Evolutionary conservation across 495 filamentous ascomycete species (phyloP).

Genomic region (Lentithecium fluviatile): DNA sequence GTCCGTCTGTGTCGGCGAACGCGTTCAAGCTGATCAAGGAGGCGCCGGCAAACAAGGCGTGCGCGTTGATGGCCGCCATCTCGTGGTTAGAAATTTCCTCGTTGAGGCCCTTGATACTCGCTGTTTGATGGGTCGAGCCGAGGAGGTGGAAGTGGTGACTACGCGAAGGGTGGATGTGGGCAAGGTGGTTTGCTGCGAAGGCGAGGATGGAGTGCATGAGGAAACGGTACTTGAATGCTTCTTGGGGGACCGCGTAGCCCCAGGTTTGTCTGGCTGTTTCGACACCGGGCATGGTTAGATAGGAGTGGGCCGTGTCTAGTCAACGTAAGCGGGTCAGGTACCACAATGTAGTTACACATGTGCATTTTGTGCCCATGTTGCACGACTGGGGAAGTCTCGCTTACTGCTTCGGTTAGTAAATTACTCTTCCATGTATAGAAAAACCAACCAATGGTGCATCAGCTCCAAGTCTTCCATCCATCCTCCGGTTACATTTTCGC

Average conservation of each 20-base stretch:
- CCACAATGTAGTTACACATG: too few species aligned
- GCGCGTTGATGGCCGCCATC: neutral
- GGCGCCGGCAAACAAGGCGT: conserved; percentile 5
- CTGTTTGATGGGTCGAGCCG: conserved; percentile 4
- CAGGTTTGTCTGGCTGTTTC: conserved; percentile 5
- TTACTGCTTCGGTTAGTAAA: too few species aligned
- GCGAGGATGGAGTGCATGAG: conserved; percentile 14
- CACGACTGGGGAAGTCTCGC: too few species aligned
- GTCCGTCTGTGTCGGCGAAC: neutral
- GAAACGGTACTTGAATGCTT: conserved; percentile 7
- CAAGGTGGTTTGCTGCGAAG: conserved; percentile 7
- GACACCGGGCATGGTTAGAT: neutral
- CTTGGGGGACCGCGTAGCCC: conserved; percentile 15
- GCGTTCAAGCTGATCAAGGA: conserved; percentile 10
- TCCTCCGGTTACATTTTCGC: neutral
- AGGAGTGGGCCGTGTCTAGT: conserved; percentile 10
- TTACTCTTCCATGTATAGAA: too few species aligned
- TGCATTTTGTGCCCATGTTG: too few species aligned
- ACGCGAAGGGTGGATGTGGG: neutral
- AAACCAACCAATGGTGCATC: conserved; percentile 18
- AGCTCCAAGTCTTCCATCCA: conserved; percentile 17
- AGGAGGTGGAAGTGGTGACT: neutral
- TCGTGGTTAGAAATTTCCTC: neutral
- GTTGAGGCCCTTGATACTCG: conserved; percentile 1
- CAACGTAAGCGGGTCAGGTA: too few species aligned